Evolutionary conservation across 306 rosid genomes (phyloP), one percentile per base, ranked within the genome.

Genomic region (Sechiopsis laciniata): DNA sequence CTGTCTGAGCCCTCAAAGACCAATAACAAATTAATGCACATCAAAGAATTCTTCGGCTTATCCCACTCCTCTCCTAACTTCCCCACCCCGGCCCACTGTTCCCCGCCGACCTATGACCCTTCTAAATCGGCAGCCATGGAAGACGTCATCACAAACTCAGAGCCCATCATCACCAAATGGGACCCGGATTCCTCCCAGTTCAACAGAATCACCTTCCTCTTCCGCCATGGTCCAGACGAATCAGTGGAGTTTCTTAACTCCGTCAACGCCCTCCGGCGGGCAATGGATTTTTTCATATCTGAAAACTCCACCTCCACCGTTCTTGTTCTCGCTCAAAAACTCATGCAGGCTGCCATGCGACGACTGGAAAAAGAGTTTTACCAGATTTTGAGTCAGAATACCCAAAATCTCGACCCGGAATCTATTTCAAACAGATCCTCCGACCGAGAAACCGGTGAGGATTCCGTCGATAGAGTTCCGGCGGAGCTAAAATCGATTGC

Each of bases 261-360:
- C 11, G 83, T 83, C 32, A 54, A 64, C 51, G 10, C 42, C 55
- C 67, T 84, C 81, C 80, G 71, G 7, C 75, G 57, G 4, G 80
- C 85, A 13, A 87, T 80, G 87, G 74, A 82, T 53, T 61, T 53
- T 20, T 74, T 87, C 1, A 57, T 81, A 6, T 22, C 66, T 2
- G 78, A 79, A 21, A 55, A 73, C 14, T 50, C 75, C 6, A 11
- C 68, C 3, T 68, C 88, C 14, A 5, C 67, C 5, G 81, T 74
- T 69, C 88, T 87, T 13, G 79, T 73, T 15, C 74, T 70, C 0
- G 84, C 88, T 22, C 91, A 87, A 19, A 76, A 70, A 11, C 81
- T 82, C 16, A 83, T 79, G 91, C 91, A 82, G 48, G 73, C 58
- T 0, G 84, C 91, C 37, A 84, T 84, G 91, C 73, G 74, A 26